Evolutionary conservation across 371 early-diverging fungal genomes (phyloP).

Genomic region (Sporodiniella umbellata): DNA sequence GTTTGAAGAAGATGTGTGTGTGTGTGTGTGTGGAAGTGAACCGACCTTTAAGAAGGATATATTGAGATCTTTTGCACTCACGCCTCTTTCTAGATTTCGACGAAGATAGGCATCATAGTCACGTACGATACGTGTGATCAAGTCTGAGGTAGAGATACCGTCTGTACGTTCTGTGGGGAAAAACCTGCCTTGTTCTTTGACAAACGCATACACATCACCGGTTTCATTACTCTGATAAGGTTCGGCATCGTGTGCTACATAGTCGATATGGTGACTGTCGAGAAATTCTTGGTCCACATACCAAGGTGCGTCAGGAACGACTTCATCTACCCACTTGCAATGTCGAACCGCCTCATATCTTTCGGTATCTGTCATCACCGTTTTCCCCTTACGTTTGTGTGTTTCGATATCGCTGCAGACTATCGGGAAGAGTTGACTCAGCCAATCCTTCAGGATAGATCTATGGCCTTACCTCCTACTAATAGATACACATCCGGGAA

Average conservation of each 20-base stretch:
- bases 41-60: slow-evolving; percentile 79
- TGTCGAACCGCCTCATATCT: slow-evolving; percentile 89
- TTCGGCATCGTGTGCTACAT: slow-evolving; percentile 97
- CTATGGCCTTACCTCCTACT: slow-evolving; percentile 67
- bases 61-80: slow-evolving; percentile 88
- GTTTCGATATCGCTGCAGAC: slow-evolving; percentile 87
- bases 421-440: no score
- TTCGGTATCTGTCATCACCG: slow-evolving; percentile 87
- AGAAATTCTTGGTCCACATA: slow-evolving; percentile 85
- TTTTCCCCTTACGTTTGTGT: slow-evolving; percentile 87
- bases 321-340: slow-evolving; percentile 96
- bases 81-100: slow-evolving; percentile 91
- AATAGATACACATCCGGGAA: slow-evolving; percentile 85
- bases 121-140: slow-evolving; percentile 94
- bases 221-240: slow-evolving; percentile 81
- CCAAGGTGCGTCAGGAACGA: slow-evolving; percentile 91
- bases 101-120: slow-evolving; percentile 94
- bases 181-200: slow-evolving; percentile 88
- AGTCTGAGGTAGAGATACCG: slow-evolving; percentile 92
- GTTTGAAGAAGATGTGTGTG: no score
- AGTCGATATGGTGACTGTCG: slow-evolving; percentile 88
- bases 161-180: slow-evolving; percentile 91
- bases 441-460: no score
- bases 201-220: slow-evolving; percentile 93
- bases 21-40: no score